Conservation (phyloP, 148 eudicot genomes). For the Rhododendron molle region DNA sequence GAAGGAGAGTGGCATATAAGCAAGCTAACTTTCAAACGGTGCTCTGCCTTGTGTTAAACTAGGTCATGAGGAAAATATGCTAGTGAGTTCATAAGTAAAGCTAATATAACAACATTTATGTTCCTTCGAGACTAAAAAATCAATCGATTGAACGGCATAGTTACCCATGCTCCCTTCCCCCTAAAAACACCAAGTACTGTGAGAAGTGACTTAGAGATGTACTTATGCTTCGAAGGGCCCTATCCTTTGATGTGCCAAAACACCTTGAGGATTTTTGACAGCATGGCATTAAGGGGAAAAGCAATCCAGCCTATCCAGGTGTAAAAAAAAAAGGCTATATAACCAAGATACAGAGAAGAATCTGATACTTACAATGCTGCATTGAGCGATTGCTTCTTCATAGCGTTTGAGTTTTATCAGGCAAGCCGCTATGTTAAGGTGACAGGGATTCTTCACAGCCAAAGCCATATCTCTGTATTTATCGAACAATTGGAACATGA, state of each 20-base stretch:
- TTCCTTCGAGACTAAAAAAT: background rate
- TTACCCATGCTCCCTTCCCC: background rate
- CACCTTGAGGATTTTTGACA: background rate
- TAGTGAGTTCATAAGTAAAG: background rate
- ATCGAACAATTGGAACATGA: constrained; percentile 96
- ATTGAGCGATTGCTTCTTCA: constrained; percentile 88
- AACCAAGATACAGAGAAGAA: background rate
- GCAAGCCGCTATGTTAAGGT: constrained; percentile 95
- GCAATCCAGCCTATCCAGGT: background rate
- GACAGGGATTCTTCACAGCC: constrained; percentile 97
- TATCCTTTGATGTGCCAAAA: background rate
- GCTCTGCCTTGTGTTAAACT: background rate
- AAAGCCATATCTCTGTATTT: constrained; percentile 96
- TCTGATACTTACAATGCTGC: constrained; percentile 64
- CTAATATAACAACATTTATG: background rate
- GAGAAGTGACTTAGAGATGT: too few species aligned
- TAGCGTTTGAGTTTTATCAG: constrained; percentile 75
- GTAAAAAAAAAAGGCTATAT: background rate
- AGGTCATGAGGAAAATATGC: background rate
- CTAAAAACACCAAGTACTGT: background rate
- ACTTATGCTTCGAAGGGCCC: background rate
- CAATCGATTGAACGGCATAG: background rate
- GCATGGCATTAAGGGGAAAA: background rate
- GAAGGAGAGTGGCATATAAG: background rate
- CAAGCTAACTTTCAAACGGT: background rate